These are phyloP conservation scores for Coniochaeta sp. DNA, from an alignment of 2,329 filamentous ascomycete species.

Conservation along the genomic window DNA sequence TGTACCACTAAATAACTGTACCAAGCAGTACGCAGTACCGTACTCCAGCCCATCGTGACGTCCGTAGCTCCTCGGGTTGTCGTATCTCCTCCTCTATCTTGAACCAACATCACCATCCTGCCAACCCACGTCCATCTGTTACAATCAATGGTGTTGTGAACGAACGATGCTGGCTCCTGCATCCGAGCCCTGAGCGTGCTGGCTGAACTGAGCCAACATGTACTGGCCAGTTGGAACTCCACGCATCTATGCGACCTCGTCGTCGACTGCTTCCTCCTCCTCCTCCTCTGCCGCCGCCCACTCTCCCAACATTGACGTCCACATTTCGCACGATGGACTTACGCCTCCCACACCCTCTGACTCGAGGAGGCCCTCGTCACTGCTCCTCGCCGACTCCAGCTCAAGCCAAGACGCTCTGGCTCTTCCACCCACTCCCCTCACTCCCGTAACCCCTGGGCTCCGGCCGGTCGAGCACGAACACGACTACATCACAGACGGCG, in stretches of 20 bases:
- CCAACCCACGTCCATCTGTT: neutral
- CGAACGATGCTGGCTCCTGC: neutral
- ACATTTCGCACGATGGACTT: constrained; percentile 56
- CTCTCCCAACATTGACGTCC: constrained; percentile 30
- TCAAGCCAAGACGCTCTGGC: constrained; percentile 26
- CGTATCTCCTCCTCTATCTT: neutral
- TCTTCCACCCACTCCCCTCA: constrained; percentile 23
- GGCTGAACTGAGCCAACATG: constrained; percentile 49
- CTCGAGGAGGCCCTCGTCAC: constrained; percentile 11
- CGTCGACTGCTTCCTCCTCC: constrained; percentile 58
- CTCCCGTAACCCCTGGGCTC: constrained; percentile 50
- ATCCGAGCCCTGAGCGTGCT: constrained; percentile 12
- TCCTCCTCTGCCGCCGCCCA: constrained; percentile 38
- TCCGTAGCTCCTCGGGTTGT: neutral
- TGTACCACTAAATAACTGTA: neutral
- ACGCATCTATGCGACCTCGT: constrained; percentile 64
- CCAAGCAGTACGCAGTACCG: too few species aligned
- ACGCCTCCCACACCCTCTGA: constrained; percentile 15
- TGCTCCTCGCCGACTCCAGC: constrained; percentile 14
- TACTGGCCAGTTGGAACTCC: constrained; percentile 88
- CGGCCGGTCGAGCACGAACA: constrained; percentile 54
- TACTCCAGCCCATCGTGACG: neutral
- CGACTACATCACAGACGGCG: constrained; percentile 30
- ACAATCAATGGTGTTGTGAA: neutral
- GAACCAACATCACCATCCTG: constrained; percentile 2